phyloP scores from a whole-genome alignment of 306 rosid genomes.

The Datisca glomerata region DNA sequence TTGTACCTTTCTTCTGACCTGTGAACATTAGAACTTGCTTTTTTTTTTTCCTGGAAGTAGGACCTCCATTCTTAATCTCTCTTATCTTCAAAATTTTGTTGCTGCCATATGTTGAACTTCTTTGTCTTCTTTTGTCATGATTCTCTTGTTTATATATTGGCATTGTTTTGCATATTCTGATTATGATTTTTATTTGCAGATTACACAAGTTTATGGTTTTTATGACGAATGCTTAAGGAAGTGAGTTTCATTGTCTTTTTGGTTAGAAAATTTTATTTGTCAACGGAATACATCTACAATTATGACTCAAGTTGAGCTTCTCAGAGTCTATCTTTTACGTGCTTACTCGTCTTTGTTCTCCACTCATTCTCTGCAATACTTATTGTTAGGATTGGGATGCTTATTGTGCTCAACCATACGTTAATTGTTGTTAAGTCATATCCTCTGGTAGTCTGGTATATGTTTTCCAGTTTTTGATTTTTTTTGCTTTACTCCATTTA shows the following conservation, averaged over 20 bases:
- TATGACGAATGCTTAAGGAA: constrained; percentile 92
- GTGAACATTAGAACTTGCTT: not conserved
- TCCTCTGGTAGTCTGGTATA: too few relatives aligned
- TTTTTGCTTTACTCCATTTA: too few relatives aligned
- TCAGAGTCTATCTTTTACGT: constrained; percentile 5
- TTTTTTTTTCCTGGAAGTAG: not conserved
- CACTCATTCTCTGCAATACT: too few relatives aligned
- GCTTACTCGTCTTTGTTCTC: too few relatives aligned
- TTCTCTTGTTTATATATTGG: not conserved
- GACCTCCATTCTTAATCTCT: too few relatives aligned
- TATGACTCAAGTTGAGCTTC: not conserved
- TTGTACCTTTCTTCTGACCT: not conserved
- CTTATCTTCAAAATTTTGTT: too few relatives aligned
- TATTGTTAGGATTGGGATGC: too few relatives aligned
- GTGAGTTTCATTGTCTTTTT: constrained; percentile 39
- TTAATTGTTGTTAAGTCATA: too few relatives aligned
- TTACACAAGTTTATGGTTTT: constrained; percentile 95
- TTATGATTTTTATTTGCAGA: constrained; percentile 43
- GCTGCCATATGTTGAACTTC: not conserved
- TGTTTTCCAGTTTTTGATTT: too few relatives aligned
- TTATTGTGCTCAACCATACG: too few relatives aligned
- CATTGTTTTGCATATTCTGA: constrained; percentile 13
- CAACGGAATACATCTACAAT: not conserved
- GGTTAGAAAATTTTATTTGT: constrained; percentile 1
- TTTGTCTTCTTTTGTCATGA: not conserved